A percentile compares a stretch with the other conserved stretches of the same genome.
phyloP scores from a whole-genome alignment of 2,329 filamentous ascomycete species.

The Penicillium brevicompactum region DNA sequence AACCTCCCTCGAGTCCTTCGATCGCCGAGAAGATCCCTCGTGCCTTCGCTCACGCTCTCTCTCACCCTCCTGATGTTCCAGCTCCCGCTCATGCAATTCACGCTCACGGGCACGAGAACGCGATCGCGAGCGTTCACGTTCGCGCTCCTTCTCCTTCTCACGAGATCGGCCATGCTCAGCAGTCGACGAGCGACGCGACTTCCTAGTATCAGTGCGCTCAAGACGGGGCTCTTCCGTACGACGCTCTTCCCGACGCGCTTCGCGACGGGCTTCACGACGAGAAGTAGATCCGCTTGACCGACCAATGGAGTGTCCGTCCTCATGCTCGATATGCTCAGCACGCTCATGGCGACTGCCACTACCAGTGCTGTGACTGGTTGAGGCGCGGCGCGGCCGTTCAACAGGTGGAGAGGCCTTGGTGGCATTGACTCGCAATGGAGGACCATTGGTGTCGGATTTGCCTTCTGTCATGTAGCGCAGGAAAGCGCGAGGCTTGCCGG shows the following conservation, averaged over 20 bases:
- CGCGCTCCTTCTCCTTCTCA: constrained; percentile 22
- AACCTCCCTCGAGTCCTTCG: constrained; percentile 20
- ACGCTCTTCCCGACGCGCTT: constrained; percentile 34
- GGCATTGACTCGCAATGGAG: constrained; percentile 42
- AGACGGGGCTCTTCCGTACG: constrained; percentile 26
- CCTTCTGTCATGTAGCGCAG: constrained; percentile 42
- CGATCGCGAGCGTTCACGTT: constrained; percentile 1
- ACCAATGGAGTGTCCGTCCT: constrained; percentile 26
- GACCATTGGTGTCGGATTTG: constrained; percentile 43
- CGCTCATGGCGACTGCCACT: constrained; percentile 26
- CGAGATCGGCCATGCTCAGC: constrained; percentile 21
- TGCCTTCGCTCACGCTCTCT: constrained; percentile 6
- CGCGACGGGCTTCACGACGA: constrained; percentile 27
- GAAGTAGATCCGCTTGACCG: constrained; percentile 28
- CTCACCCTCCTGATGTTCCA: constrained; percentile 17
- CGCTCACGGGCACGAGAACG: neutral
- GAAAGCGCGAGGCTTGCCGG: constrained; percentile 30
- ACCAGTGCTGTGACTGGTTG: constrained; percentile 32
- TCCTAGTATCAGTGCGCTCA: constrained; percentile 18
- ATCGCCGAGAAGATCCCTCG: constrained; percentile 26
- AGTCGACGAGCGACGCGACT: constrained; percentile 22
- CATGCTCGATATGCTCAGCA: constrained; percentile 19
- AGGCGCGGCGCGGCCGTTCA: constrained; percentile 35
- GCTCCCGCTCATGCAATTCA: neutral
- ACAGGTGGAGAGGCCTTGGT: constrained; percentile 34